A percentile compares a stretch with the other conserved stretches of the same genome.
phyloP scores from a whole-genome alignment of 164 flowering plant genomes.

The Liriodendron chinense region DNA sequence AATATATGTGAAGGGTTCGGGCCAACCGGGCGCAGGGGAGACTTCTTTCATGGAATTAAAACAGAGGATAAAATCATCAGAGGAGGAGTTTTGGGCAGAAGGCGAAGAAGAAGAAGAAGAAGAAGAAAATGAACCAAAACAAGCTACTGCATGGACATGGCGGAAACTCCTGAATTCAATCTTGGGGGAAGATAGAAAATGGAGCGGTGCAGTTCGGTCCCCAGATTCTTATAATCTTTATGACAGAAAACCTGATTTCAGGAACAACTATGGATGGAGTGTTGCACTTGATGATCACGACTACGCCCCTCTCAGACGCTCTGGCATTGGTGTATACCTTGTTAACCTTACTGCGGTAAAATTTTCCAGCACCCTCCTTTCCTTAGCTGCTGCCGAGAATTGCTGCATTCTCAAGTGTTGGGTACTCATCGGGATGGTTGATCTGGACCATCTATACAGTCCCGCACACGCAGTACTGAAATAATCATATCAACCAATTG shows the following conservation, averaged over 20 bases:
- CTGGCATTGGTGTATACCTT: slow-evolving; percentile 63
- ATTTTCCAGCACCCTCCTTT: too few relatives aligned
- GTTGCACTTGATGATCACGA: slow-evolving; percentile 55
- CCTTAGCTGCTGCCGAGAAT: not conserved
- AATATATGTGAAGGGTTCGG: slow-evolving; percentile 33
- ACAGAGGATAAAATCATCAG: not conserved
- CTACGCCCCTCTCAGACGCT: slow-evolving; percentile 50
- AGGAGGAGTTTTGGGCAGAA: not conserved
- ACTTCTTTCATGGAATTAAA: slow-evolving; percentile 30
- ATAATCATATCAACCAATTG: not conserved
- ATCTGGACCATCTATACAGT: not conserved
- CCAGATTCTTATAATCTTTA: slow-evolving; percentile 68
- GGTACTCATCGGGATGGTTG: not conserved
- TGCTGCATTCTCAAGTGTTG: too few relatives aligned
- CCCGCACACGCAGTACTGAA: too few relatives aligned
- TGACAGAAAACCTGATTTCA: slow-evolving; percentile 54
- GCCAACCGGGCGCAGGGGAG: slow-evolving; percentile 35
- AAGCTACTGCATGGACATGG: slow-evolving; percentile 44
- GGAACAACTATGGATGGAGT: slow-evolving; percentile 85
- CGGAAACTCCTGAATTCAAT: slow-evolving; percentile 52
- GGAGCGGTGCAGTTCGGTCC: slow-evolving; percentile 1
- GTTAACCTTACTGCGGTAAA: slow-evolving; percentile 84
- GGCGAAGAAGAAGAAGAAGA: slow-evolving; percentile 10
- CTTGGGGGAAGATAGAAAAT: slow-evolving; percentile 18
- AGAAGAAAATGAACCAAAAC: slow-evolving; percentile 14